phyloP scores from a whole-genome alignment of 441 rosid species.

The Raphanus hybrid region DNA sequence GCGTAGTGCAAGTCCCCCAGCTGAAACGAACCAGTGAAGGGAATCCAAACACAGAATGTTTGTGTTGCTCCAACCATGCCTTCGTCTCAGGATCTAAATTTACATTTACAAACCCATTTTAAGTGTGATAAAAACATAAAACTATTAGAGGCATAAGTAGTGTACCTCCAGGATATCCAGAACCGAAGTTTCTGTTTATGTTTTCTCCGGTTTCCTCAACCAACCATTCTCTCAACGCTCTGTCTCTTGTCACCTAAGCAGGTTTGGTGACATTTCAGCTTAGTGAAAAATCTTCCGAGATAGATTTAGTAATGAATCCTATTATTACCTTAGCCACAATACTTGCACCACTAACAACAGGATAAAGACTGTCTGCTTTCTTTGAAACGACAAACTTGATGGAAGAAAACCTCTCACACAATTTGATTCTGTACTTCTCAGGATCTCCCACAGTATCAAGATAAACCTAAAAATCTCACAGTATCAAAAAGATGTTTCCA shows the following conservation, averaged over 20 bases:
- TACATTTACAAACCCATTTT: slow-evolving; percentile 10
- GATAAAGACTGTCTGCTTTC: slow-evolving; percentile 96
- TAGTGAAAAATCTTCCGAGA: not conserved
- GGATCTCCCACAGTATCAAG: slow-evolving; percentile 94
- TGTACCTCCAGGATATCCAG: slow-evolving; percentile 97
- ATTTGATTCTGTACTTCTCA: slow-evolving; percentile 78
- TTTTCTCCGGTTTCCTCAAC: slow-evolving; percentile 81
- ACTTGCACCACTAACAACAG: slow-evolving; percentile 96
- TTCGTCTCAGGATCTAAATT: slow-evolving; percentile 78
- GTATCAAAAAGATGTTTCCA: not conserved
- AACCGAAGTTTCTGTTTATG: slow-evolving; percentile 76
- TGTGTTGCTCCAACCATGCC: slow-evolving; percentile 71
- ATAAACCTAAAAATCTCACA: slow-evolving; percentile 60
- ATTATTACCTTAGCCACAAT: slow-evolving; percentile 80
- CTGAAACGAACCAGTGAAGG: slow-evolving; percentile 93
- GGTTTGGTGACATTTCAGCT: not conserved
- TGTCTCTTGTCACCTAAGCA: slow-evolving; percentile 81
- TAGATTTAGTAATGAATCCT: not conserved
- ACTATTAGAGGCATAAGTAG: not conserved
- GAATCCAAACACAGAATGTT: slow-evolving; percentile 84
- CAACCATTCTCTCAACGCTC: slow-evolving; percentile 81
- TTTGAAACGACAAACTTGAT: slow-evolving; percentile 89
- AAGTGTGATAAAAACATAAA: not conserved
- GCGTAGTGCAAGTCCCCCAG: slow-evolving; percentile 92
- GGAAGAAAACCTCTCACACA: slow-evolving; percentile 78